Conservation (phyloP, 2,329 filamentous ascomycete genomes). For the Dactylellina parvicollis region DNA sequence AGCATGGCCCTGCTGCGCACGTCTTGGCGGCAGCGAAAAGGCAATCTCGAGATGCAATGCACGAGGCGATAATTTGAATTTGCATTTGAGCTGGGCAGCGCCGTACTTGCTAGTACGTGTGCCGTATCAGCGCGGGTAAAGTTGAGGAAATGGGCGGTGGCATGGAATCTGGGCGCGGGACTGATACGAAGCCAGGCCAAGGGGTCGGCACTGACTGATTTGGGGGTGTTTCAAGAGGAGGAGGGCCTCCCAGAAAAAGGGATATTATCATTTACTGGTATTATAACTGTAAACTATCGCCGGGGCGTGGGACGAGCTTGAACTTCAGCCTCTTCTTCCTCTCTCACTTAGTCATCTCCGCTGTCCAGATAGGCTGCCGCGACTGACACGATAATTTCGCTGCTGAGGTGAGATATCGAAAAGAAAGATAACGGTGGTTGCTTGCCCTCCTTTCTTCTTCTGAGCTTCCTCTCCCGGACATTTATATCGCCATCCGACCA, state of each 20-base stretch:
- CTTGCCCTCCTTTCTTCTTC: not conserved
- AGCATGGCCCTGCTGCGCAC: too few relatives aligned
- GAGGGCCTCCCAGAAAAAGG: too few relatives aligned
- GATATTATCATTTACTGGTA: not conserved
- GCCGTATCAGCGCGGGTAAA: too few relatives aligned
- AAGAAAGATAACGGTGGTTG: not conserved
- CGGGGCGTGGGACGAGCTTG: not conserved
- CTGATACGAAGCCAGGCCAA: not conserved
- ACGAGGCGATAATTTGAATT: too few relatives aligned
- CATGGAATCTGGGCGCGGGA: too few relatives aligned
- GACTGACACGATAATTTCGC: not conserved
- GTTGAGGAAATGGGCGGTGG: too few relatives aligned
- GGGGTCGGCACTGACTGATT: not conserved
- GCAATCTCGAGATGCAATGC: too few relatives aligned
- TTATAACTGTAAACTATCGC: not conserved
- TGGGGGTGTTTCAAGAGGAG: not conserved
- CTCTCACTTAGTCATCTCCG: not conserved
- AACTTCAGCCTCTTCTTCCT: not conserved
- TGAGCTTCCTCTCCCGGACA: not conserved
- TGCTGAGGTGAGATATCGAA: not conserved
- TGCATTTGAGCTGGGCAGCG: too few relatives aligned
- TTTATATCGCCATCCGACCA: not conserved
- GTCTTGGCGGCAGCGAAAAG: too few relatives aligned
- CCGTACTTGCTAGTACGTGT: too few relatives aligned
- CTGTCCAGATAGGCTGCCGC: too few relatives aligned